Evolutionary conservation across 805 yeast species (phyloP).

Genomic region (Yamadazyma ubonensis): DNA sequence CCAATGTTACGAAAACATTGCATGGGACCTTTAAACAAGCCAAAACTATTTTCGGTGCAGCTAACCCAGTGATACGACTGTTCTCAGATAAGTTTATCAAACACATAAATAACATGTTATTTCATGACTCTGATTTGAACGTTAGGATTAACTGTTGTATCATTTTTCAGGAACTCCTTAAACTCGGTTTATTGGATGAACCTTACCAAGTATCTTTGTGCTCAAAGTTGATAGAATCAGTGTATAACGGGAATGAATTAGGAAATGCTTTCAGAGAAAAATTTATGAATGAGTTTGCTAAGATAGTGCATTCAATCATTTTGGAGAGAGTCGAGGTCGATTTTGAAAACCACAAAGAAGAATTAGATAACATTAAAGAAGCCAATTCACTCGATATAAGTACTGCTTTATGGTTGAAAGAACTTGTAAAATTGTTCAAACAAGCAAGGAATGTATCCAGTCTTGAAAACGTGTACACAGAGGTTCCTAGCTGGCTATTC

Average conservation of each 20-base stretch:
- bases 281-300: conserved; percentile 49
- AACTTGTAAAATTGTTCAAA: conserved; percentile 3
- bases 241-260: conserved; percentile 16
- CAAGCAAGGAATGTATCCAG: background rate
- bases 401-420: background rate
- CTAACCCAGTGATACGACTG: conserved; percentile 67
- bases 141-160: conserved; percentile 53
- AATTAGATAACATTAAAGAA: background rate
- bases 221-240: conserved; percentile 3
- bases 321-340: background rate
- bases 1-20: conserved; percentile 60
- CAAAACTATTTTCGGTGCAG: conserved; percentile 13
- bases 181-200: conserved; percentile 63
- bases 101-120: conserved; percentile 60
- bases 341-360: background rate
- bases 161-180: conserved; percentile 54
- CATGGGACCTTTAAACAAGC: conserved; percentile 43
- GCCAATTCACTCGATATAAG: background rate
- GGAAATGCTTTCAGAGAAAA: conserved; percentile 21
- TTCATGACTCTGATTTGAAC: conserved; percentile 42
- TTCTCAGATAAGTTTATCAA: conserved; percentile 73
- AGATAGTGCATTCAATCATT: conserved; percentile 47
- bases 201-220: conserved; percentile 43
- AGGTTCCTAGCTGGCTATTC: too few species aligned
- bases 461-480: too few species aligned